Evolutionary conservation across 2,329 filamentous ascomycete species (phyloP), one percentile per base, ranked within the genome.

Genomic region (Colletotrichum sojae): DNA sequence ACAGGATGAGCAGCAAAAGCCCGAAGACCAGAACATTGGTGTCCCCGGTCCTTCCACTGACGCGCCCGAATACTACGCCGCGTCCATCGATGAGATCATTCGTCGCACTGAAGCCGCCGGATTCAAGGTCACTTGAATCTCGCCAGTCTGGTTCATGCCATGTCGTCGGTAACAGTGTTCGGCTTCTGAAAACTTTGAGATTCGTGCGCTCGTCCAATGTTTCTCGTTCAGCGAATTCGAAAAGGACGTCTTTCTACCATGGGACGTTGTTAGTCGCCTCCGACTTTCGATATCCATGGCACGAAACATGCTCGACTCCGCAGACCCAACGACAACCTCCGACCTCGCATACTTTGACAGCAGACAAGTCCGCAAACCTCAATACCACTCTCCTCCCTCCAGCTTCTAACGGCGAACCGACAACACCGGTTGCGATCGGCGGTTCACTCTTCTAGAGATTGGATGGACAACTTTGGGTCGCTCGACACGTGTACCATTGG

Each of bases 41-140:
- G 27, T 40, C 15, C 46, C 63, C 16, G 36, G 20, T 8, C 53
- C 46, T n/a, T 64, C 43, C 6, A 18, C 36, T 36, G 39, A 5
- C 64, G 39, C 36, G 16, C 49, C 63, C 13, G 20, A 46, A n/a
- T 55, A 57, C 40, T 62, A 48, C 20, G 45, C 48, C 18, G 52
- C 64, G 12, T 68, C 67, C 15, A 43, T 68, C 12, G 51, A 60
- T 5, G 65, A 69, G 60, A 65, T 63, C 39, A 40, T 39, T 13
- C 48, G 13, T 36, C 51, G 49, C 15, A 25, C 56, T n/a, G 52
- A 53, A 43, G 46, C 45, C 20, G 56, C 49, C 16, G 51, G 56
- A 3, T 22, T 60, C 20, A 36, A 36, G 31, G 10, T 36, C 31
- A 36, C 31, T 15, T n/a, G 10, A 43, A 27, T 27, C 43, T 61